phyloP scores from a whole-genome alignment of 345 rosid species.

The Eucalyptus sp. region DNA sequence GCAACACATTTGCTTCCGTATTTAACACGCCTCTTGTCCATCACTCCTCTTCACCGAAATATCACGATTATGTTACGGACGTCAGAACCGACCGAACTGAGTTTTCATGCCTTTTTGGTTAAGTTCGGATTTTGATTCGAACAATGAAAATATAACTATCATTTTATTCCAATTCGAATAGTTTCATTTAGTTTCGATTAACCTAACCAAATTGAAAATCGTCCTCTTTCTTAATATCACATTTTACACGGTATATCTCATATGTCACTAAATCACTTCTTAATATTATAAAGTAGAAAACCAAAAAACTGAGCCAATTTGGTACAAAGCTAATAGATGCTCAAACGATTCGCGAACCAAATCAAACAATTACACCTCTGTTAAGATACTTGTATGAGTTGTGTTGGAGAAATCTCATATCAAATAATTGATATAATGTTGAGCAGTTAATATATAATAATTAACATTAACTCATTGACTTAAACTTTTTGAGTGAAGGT shows the following conservation, averaged over 20 bases:
- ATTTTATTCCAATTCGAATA: no score
- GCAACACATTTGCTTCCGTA: not conserved
- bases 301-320: not conserved
- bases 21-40: not conserved
- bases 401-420: no score
- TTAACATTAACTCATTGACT: no score
- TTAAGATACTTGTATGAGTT: no score
- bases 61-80: not conserved
- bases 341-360: not conserved
- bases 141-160: not conserved
- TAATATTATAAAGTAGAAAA: no score
- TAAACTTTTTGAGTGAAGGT: no score
- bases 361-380: fast-evolving
- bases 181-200: not conserved
- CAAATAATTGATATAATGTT: fast-evolving
- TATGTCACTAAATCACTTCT: not conserved
- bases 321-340: not conserved
- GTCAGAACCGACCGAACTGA: no score
- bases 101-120: no score
- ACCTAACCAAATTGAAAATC: not conserved
- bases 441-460: no score
- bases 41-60: not conserved
- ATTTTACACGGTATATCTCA: no score
- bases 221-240: no score
- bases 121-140: no score